Base-by-base conservation (phyloP, 1,284 basidiomycete species). In the Lentinula novae-zelandiae region DNA sequence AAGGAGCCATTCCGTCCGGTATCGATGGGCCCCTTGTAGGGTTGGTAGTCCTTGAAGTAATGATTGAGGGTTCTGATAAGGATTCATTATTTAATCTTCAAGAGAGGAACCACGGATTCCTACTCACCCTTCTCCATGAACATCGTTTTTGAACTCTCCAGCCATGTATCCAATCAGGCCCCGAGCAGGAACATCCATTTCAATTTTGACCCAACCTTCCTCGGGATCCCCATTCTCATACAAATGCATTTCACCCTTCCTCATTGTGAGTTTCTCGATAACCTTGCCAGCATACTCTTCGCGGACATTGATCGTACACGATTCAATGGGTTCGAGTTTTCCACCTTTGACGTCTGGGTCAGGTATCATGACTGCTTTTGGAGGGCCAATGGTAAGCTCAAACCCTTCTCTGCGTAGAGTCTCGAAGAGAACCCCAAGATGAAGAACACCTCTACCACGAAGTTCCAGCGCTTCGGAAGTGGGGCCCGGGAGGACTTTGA, bases 111-210 rank as follows among this genome's bases (percentile, higher is more conserved):
- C 12, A 61, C 5, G 22, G 7, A n/a, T 54, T 9, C 17, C 0
- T 34, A 63, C 72, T 13, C 42, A 77, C 76, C 79, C 78, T 67
- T 80, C 73, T 17, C 78, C 78, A 67, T 79, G 78, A 49, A 79
- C 77, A 63, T 81, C 78, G 53, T 79, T 80, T 65, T 76, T 77
- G 61, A 81, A 80, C 64, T 81, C 79, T 34, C 78, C 78, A 48
- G 79, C 75, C 75, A 81, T 77, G 61, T 79, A 81, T 2, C 78
- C 78, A 69, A 81, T 79, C 39, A 81, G 67, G 0, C 78, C 78
- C 22, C 78, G 64, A 3, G 78, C 74, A 36, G 79, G 78, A 20
- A 80, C 73, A 36, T 80, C 76, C 75, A 80, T 78, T 13, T 78
- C 72, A 27, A 80, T 75, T 54, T 71, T 74, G 5, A 78, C 73